phyloP scores from a whole-genome alignment of 208 protist species.

The Strigomonas culicis region DNA sequence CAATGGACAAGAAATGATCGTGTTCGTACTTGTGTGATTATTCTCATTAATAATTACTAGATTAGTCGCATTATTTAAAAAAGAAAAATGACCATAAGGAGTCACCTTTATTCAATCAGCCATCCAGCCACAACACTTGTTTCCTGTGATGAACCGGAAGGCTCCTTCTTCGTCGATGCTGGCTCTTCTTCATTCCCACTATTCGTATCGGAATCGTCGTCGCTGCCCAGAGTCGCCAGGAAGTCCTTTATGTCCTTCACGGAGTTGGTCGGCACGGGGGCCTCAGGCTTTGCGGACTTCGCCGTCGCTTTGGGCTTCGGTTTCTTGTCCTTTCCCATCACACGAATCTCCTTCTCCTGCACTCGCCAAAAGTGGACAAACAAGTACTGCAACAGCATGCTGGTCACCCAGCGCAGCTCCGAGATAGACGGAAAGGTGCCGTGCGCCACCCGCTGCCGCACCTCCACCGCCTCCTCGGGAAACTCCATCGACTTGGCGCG shows the following conservation, averaged over 20 bases:
- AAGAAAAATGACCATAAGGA: slow-evolving; percentile 7
- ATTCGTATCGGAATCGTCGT: slow-evolving; percentile 14
- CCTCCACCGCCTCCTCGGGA: slow-evolving; percentile 84
- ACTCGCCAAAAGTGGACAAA: slow-evolving; percentile 74
- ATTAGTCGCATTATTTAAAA: background rate
- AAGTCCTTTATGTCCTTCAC: slow-evolving; percentile 61
- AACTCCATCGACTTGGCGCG: slow-evolving; percentile 65
- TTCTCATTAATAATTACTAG: too few relatives aligned
- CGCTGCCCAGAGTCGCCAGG: slow-evolving; percentile 35
- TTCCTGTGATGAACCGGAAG: background rate
- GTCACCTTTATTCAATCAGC: slow-evolving; percentile 7
- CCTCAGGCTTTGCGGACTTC: background rate
- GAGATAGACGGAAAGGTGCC: slow-evolving; percentile 54
- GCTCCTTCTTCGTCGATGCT: too few relatives aligned
- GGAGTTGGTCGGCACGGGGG: slow-evolving; percentile 6
- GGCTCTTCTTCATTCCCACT: background rate
- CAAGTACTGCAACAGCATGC: slow-evolving; percentile 72
- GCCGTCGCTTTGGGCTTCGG: slow-evolving; percentile 7
- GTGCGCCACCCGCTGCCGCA: slow-evolving; percentile 84
- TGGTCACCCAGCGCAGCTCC: slow-evolving; percentile 78
- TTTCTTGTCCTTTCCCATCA: slow-evolving; percentile 34
- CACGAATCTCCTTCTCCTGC: slow-evolving; percentile 52
- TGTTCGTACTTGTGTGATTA: background rate
- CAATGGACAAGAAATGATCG: background rate
- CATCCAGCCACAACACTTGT: too few relatives aligned